These are phyloP conservation scores for Oehlia diaphana DNA, from an alignment of 192 early-diverging fungal genomes.

Conservation along the genomic window DNA sequence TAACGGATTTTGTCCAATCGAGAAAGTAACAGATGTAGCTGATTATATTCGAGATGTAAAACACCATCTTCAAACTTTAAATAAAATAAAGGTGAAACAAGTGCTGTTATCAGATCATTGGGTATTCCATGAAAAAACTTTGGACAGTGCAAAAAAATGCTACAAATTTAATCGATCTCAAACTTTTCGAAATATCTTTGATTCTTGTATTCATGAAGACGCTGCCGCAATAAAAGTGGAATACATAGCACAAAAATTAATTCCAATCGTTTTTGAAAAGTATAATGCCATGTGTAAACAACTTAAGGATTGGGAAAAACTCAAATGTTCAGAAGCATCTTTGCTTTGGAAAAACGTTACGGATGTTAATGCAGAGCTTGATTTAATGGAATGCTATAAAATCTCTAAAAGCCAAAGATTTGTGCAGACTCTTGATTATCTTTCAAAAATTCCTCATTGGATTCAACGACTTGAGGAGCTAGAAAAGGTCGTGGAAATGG, in stretches of 20 bases:
- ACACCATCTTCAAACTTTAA: neutral
- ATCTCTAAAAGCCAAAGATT: neutral
- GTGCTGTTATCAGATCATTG: neutral
- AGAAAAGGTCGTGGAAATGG: neutral
- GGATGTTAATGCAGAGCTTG: neutral
- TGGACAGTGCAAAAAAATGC: neutral
- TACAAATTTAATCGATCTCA: slow-evolving; percentile 3
- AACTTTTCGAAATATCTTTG: slow-evolving; percentile 8
- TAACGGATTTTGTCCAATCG: neutral
- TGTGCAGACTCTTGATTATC: neutral
- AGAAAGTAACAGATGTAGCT: neutral
- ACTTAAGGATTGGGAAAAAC: neutral
- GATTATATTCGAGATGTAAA: neutral
- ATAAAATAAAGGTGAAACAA: neutral
- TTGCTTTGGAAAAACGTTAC: slow-evolving; percentile 14
- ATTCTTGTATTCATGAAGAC: neutral
- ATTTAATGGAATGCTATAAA: neutral
- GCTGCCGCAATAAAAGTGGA: neutral
- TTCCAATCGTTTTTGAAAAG: neutral
- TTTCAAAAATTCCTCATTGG: neutral
- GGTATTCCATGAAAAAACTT: neutral
- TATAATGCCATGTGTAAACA: neutral
- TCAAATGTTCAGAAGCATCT: neutral
- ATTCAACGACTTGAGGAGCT: neutral
- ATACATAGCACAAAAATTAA: neutral